phyloP scores from a whole-genome alignment of 140 eudicot genomes.

The Anethum foeniculum region DNA sequence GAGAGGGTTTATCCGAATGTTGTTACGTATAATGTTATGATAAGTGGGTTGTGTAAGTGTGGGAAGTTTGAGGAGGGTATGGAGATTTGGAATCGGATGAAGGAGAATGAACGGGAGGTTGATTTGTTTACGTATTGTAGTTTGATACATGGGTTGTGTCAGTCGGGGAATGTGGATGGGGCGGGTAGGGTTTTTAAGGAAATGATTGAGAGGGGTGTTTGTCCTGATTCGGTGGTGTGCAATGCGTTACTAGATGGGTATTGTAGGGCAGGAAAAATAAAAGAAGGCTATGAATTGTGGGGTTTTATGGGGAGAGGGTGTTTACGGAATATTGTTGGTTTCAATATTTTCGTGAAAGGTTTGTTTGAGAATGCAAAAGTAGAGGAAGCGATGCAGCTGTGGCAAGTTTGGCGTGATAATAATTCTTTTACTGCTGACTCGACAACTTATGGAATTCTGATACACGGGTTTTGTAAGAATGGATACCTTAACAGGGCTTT shows the following conservation, averaged over 20 bases:
- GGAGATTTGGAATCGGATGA: conserved; percentile 63
- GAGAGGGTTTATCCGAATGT: conserved; percentile 62
- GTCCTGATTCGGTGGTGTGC: conserved; percentile 50
- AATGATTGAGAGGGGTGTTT: conserved; percentile 38
- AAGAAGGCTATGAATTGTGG: conserved; percentile 49
- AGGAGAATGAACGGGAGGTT: conserved; percentile 40
- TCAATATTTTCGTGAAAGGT: conserved; percentile 53
- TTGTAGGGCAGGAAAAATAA: conserved; percentile 34
- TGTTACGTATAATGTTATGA: conserved; percentile 63
- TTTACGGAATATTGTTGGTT: conserved; percentile 39
- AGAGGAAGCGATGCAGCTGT: conserved; percentile 52
- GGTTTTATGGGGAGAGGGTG: conserved; percentile 53
- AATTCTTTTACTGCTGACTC: conserved; percentile 35
- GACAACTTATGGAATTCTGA: conserved; percentile 50
- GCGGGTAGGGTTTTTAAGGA: conserved; percentile 48
- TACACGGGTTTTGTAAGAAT: conserved; percentile 73
- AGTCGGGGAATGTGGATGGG: conserved; percentile 52
- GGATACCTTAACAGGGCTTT: conserved; percentile 53
- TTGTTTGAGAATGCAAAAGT: conserved; percentile 46
- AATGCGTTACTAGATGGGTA: conserved; percentile 64
- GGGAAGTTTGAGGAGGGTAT: conserved; percentile 47
- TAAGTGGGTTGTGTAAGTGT: conserved; percentile 71
- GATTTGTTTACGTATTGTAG: conserved; percentile 57
- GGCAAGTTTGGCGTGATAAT: conserved; percentile 39
- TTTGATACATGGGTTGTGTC: conserved; percentile 65